Percentiles rank a stretch among this genome's conserved stretches.
Evolutionary conservation across 2,329 filamentous ascomycete species (phyloP).

Genomic region (Sarocladiaceae sp.): DNA sequence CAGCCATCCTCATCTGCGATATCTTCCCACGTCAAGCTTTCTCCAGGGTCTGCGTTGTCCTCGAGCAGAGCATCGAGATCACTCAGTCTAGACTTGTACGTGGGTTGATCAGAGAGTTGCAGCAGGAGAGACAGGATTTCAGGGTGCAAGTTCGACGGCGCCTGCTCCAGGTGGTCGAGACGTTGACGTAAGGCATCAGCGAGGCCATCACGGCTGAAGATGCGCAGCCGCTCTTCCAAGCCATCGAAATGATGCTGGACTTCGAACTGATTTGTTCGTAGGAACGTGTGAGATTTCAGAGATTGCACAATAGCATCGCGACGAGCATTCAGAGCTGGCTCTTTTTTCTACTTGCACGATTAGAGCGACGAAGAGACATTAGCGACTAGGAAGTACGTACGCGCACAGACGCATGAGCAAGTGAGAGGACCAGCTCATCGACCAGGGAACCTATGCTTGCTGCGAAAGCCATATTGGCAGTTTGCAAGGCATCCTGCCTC

Average conservation of each 20-base stretch:
- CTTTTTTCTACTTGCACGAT: slow-evolving; percentile 24
- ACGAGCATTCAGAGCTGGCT: slow-evolving; percentile 35
- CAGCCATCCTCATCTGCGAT: slow-evolving; percentile 74
- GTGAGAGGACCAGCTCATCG: slow-evolving; percentile 67
- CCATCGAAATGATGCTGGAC: slow-evolving; percentile 62
- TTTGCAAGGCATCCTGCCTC: background rate
- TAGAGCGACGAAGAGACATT: too few relatives aligned
- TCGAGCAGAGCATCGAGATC: slow-evolving; percentile 52
- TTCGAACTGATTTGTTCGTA: slow-evolving; percentile 72
- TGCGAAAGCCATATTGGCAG: slow-evolving; percentile 61
- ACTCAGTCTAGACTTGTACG: slow-evolving; percentile 62
- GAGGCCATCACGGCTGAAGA: slow-evolving; percentile 74
- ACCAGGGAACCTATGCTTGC: slow-evolving; percentile 60
- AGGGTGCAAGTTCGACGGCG: slow-evolving; percentile 61
- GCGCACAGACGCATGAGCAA: slow-evolving; percentile 48
- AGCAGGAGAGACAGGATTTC: slow-evolving; percentile 77
- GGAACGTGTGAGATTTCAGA: slow-evolving; percentile 51
- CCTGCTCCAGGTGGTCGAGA: slow-evolving; percentile 9
- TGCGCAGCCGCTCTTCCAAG: slow-evolving; percentile 79
- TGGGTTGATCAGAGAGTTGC: slow-evolving; percentile 76
- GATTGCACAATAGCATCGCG: slow-evolving; percentile 47
- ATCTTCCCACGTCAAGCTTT: slow-evolving; percentile 70
- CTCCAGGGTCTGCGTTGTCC: slow-evolving; percentile 37
- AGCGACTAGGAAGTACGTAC: slow-evolving; percentile 15
- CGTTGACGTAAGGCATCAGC: slow-evolving; percentile 64